These are phyloP conservation scores for Porcisia hertigi DNA, from an alignment of 208 protist species.

Conservation along the genomic window DNA sequence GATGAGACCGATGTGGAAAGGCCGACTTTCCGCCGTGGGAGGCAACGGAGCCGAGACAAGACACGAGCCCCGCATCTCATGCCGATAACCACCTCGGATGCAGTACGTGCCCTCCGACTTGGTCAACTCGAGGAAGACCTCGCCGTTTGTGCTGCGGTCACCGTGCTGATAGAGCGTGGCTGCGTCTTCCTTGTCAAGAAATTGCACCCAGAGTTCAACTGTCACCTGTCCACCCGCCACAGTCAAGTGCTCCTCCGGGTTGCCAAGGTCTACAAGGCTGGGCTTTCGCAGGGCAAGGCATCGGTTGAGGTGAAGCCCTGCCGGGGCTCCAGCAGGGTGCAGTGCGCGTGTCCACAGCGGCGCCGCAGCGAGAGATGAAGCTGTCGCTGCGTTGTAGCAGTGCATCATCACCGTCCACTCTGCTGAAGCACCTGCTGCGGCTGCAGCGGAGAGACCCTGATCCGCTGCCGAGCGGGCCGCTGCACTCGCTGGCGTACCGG, in stretches of 20 bases:
- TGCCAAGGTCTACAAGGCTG: constrained; percentile 78
- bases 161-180: constrained; percentile 90
- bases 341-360: constrained; percentile 39
- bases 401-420: constrained; percentile 44
- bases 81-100: constrained; percentile 86
- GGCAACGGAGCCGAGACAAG: constrained; percentile 73
- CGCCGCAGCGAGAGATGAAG: constrained; percentile 28
- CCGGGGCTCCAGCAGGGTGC: constrained; percentile 26
- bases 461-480: neutral
- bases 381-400: constrained; percentile 26
- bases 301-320: constrained; percentile 29
- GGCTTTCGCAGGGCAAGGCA: constrained; percentile 75
- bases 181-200: constrained; percentile 76
- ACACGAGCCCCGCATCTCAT: constrained; percentile 80
- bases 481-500: constrained; percentile 22
- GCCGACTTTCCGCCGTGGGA: constrained; percentile 46
- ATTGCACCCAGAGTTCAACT: constrained; percentile 85
- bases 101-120: constrained; percentile 76
- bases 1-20: constrained; percentile 84
- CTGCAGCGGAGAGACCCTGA: neutral
- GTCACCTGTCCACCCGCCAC: constrained; percentile 79
- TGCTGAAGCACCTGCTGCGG: neutral
- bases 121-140: constrained; percentile 89
- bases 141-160: constrained; percentile 82
- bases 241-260: constrained; percentile 57